Evolutionary conservation across 2,329 filamentous ascomycete species (phyloP), one percentile per base, ranked within the genome.

Genomic region (Cladorrhinum sp.): DNA sequence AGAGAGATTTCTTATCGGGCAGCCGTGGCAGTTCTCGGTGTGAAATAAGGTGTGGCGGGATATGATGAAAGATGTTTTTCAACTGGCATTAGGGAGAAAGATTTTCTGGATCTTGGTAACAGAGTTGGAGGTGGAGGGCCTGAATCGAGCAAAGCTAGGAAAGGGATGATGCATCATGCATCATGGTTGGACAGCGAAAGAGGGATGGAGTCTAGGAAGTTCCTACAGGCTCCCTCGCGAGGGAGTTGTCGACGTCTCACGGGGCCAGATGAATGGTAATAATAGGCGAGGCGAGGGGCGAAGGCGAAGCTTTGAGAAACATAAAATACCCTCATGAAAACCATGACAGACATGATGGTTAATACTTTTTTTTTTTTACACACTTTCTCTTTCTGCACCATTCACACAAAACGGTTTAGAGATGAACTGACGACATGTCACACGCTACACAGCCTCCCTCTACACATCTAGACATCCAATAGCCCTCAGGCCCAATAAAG

Each of bases 1-100:
- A 36, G 10, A 36, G n/a, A 55, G 53, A 59, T 39, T 36, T 56
- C 26, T 60, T 59, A 57, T 52, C 48, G 36, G 59, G 36, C 36
- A 54, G 49, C 59, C 59, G 39, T 46, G 33, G 46, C 26, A 60
- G 21, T 56, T 59, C 18, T 46, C 9, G 42, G 52, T 51, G 52
- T 59, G 51, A 57, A 51, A 50, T 7, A 23, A 7, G 26, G 42
- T 4, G 4, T 36, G 33, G 7, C 12, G 21, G 36, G 51, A 46
- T 46, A 4, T 46, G 3, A 46, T 20, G 24, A 33, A 46, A 23
- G n/a, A 28, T 55, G 50, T 49, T 48, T 58, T 58, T 58, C 56
- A 58, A 58, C 56, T 18, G 28, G 48, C 46, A 49, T 58, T 52
- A 30, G n/a, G 8, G 53, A 30, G 33, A 21, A n/a, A 42, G n/a